phyloP scores from a whole-genome alignment of 495 filamentous ascomycete genomes.

The Xylaria nigripes region DNA sequence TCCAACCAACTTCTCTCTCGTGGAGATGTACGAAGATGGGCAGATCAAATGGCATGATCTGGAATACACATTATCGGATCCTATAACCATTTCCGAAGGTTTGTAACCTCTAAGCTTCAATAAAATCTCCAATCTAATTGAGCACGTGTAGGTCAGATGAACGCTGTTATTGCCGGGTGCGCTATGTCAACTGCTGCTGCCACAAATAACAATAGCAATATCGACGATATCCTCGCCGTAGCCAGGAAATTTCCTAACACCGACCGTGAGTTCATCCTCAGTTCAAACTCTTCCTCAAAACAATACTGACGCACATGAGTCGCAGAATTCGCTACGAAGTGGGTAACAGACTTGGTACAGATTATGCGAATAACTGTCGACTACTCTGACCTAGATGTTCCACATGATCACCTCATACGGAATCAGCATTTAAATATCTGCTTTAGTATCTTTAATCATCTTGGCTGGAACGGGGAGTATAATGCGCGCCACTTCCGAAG shows the following conservation, averaged over 20 bases:
- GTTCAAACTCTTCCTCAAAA: background rate
- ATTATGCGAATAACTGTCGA: slow-evolving; percentile 60
- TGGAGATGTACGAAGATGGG: slow-evolving; percentile 56
- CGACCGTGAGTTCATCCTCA: slow-evolving; percentile 20
- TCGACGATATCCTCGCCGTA: slow-evolving; percentile 67
- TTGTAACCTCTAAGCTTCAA: slow-evolving; percentile 12
- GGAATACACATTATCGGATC: slow-evolving; percentile 43
- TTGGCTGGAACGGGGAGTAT: slow-evolving; percentile 56
- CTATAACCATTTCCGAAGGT: slow-evolving; percentile 35
- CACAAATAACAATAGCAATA: slow-evolving; percentile 34
- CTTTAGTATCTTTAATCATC: slow-evolving; percentile 59
- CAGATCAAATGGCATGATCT: slow-evolving; percentile 55
- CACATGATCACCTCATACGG: slow-evolving; percentile 62
- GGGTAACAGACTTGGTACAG: slow-evolving; percentile 56
- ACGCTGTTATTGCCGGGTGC: slow-evolving; percentile 49
- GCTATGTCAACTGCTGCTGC: slow-evolving; percentile 48
- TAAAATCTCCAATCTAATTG: slow-evolving; percentile 3
- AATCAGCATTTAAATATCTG: slow-evolving; percentile 59
- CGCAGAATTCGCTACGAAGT: slow-evolving; percentile 42
- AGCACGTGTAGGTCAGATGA: slow-evolving; percentile 37
- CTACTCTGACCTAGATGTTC: slow-evolving; percentile 54
- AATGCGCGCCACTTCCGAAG: slow-evolving; percentile 52
- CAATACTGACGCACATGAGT: slow-evolving; percentile 26
- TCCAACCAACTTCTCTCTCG: slow-evolving; percentile 61
- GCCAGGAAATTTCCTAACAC: slow-evolving; percentile 43